phyloP scores from a whole-genome alignment of 257 asterid genomes.

The Verbena officinalis region DNA sequence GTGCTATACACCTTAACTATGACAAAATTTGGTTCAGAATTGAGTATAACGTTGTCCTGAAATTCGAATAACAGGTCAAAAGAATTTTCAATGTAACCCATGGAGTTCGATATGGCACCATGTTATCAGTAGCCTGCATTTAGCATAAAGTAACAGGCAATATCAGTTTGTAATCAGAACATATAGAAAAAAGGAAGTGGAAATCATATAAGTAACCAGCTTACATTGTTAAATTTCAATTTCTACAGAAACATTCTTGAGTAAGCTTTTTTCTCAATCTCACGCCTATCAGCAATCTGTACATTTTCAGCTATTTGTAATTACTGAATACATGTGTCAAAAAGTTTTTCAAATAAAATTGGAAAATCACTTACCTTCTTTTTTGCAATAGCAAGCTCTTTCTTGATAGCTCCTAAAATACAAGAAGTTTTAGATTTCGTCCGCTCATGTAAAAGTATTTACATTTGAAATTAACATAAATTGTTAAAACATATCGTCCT shows the following conservation, averaged over 20 bases:
- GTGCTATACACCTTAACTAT: conserved; percentile 26
- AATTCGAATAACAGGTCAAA: conserved; percentile 14
- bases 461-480: not conserved
- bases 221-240: conserved; percentile 29
- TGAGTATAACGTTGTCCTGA: not conserved
- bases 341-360: conserved; percentile 23
- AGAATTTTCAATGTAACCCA: conserved; percentile 2
- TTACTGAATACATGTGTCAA: conserved; percentile 13
- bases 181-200: conserved; percentile 5
- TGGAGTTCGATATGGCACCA: conserved; percentile 13
- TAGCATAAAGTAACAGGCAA: conserved; percentile 8
- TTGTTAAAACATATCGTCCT: not conserved
- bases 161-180: conserved; percentile 19
- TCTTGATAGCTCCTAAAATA: conserved; percentile 65
- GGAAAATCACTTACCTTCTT: conserved; percentile 58
- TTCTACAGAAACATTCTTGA: conserved; percentile 68
- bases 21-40: conserved; percentile 30
- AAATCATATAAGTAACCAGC: conserved; percentile 21
- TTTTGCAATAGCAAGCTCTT: conserved; percentile 66
- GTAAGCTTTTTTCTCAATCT: conserved; percentile 59
- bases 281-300: conserved; percentile 71
- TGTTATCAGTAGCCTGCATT: conserved; percentile 33
- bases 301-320: conserved; percentile 22
- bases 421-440: conserved; percentile 17
- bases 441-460: conserved; percentile 13